Conservation (phyloP, 495 filamentous ascomycete genomes). For the Penicillium parvum region DNA sequence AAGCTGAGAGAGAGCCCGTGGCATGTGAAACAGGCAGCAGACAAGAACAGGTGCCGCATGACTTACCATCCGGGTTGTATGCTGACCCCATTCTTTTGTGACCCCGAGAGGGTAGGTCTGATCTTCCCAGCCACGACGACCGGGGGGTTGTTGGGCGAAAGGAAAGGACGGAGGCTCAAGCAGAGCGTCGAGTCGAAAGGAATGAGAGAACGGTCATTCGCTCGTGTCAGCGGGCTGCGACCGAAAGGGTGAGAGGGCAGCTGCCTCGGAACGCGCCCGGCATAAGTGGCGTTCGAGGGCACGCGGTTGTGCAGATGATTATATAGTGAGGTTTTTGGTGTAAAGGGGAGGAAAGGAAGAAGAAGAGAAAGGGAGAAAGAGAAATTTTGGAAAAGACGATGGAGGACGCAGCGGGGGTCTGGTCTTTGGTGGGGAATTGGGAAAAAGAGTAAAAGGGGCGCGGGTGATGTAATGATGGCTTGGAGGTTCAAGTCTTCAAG, state of each 20-base stretch:
- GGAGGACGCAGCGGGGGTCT: slow-evolving; percentile 15
- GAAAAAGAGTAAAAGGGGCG: slow-evolving; percentile 41
- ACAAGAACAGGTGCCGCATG: slow-evolving; percentile 14
- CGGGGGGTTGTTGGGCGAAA: neutral
- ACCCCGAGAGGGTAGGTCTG: slow-evolving; percentile 2
- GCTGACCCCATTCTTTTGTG: slow-evolving; percentile 37
- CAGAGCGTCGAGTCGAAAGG: slow-evolving; percentile 16
- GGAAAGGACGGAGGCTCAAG: slow-evolving; percentile 26
- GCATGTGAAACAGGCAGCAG: slow-evolving; percentile 20
- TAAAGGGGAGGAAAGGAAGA: slow-evolving; percentile 3
- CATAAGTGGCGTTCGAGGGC: slow-evolving; percentile 29
- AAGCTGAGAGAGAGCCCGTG: slow-evolving; percentile 2
- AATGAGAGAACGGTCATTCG: slow-evolving; percentile 22
- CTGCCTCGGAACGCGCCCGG: slow-evolving; percentile 38
- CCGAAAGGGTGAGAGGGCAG: slow-evolving; percentile 27
- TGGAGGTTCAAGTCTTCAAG: neutral
- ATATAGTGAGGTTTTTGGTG: slow-evolving; percentile 2
- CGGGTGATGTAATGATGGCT: slow-evolving; percentile 21
- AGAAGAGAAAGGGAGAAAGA: slow-evolving; percentile 7
- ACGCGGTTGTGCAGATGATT: slow-evolving; percentile 24
- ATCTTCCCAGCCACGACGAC: neutral
- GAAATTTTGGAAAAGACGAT: too few relatives aligned
- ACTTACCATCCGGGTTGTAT: slow-evolving; percentile 43
- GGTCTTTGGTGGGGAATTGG: slow-evolving; percentile 24
- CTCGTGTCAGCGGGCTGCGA: slow-evolving; percentile 23